These are phyloP conservation scores for Macrocystidia cucumis DNA, from an alignment of 1,284 basidiomycete genomes.

Conservation along the genomic window DNA sequence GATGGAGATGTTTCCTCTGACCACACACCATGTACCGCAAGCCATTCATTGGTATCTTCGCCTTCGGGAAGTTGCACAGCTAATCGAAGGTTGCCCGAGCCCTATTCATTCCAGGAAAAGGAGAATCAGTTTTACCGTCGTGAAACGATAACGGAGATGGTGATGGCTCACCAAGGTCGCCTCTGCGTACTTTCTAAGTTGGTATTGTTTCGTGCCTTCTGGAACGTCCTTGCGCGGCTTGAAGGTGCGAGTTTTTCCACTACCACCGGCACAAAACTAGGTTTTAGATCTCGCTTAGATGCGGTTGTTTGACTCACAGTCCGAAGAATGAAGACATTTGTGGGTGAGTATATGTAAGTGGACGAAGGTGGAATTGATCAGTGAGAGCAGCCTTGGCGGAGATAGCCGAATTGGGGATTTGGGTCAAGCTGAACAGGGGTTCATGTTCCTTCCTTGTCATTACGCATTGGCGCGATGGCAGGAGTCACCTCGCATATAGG, in stretches of 20 bases:
- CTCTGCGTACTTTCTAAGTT: conserved; percentile 94
- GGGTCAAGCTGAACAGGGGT: no score
- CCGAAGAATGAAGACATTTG: conserved; percentile 81
- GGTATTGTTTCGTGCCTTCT: conserved; percentile 95
- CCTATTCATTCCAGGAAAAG: no score
- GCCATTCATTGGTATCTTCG: conserved; percentile 94
- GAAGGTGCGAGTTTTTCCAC: conserved; percentile 91
- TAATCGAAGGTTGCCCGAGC: conserved; percentile 86
- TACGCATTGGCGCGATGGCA: no score
- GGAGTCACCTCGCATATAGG: no score
- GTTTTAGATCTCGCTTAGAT: not conserved
- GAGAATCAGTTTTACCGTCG: no score
- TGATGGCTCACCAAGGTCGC: conserved; percentile 73
- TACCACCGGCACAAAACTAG: conserved; percentile 20
- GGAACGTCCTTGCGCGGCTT: conserved; percentile 93
- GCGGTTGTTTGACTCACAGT: conserved; percentile 47
- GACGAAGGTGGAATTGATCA: conserved; percentile 2
- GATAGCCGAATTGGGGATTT: conserved; percentile 6
- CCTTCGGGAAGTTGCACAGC: conserved; percentile 92
- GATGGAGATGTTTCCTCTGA: no score
- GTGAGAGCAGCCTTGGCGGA: conserved; percentile 2
- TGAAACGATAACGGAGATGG: not conserved
- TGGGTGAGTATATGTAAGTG: conserved; percentile 8
- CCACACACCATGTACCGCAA: conserved; percentile 85
- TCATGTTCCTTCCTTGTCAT: no score